A percentile compares a stretch with the other conserved stretches of the same genome.
phyloP scores from a whole-genome alignment of 805 yeast species.

The Wickerhamomyces strasburgensis region DNA sequence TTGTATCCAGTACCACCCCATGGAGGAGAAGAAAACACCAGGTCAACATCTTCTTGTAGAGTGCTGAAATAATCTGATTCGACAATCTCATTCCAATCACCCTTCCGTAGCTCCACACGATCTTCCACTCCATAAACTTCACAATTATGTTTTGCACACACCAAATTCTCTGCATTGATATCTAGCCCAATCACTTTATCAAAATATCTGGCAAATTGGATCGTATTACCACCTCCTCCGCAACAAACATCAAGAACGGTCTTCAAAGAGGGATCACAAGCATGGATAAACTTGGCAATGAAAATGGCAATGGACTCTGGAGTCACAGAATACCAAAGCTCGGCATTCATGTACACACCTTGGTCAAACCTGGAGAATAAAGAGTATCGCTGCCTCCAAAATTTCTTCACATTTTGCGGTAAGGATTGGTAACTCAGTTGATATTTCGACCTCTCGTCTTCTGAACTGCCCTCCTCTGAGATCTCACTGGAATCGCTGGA shows the following conservation, averaged over 20 bases:
- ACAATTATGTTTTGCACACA: constrained; percentile 66
- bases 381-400: constrained; percentile 55
- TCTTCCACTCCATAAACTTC: constrained; percentile 52
- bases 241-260: constrained; percentile 66
- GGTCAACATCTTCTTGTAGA: constrained; percentile 33
- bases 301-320: constrained; percentile 70
- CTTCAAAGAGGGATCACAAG: constrained; percentile 44
- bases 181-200: constrained; percentile 60
- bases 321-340: constrained; percentile 85
- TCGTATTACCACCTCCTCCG: constrained; percentile 86
- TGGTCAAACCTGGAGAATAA: constrained; percentile 62
- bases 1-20: constrained; percentile 80
- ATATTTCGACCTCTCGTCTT: not conserved
- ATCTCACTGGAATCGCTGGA: not conserved
- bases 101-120: constrained; percentile 41
- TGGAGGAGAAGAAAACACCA: constrained; percentile 75
- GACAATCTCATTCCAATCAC: constrained; percentile 39
- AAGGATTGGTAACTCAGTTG: constrained; percentile 1
- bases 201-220: constrained; percentile 64
- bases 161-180: constrained; percentile 50
- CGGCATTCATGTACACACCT: constrained; percentile 64
- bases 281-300: constrained; percentile 47
- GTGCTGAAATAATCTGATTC: constrained; percentile 7
- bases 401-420: constrained; percentile 4
- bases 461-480: not conserved